Percentiles rank a stretch among this genome's conserved stretches.
Evolutionary conservation across 345 rosid species (phyloP).

Genomic region (Acer negundo): DNA sequence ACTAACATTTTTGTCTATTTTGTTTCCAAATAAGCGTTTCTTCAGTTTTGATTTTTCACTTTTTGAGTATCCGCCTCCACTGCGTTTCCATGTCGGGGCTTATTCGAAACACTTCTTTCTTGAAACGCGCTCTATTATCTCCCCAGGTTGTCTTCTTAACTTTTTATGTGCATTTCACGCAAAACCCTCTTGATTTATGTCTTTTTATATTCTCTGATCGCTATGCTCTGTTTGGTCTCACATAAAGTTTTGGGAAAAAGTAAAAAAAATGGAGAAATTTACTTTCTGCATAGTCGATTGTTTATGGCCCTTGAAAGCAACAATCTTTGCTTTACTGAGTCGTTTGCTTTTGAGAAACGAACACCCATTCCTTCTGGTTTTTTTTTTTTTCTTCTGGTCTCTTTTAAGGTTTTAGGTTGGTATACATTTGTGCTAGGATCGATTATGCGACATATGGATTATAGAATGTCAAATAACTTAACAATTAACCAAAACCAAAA

Average conservation of each 20-base stretch:
- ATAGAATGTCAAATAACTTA: background rate
- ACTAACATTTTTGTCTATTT: constrained; percentile 3
- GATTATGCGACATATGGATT: background rate
- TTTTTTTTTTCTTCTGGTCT: background rate
- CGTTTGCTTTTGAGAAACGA: background rate
- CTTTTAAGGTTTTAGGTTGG: constrained; percentile 2
- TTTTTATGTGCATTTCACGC: background rate
- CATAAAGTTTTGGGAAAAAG: background rate
- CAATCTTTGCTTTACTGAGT: background rate
- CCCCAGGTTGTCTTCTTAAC: constrained; percentile 41
- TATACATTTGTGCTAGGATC: background rate
- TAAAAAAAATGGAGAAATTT: too few species aligned
- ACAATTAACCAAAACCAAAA: background rate
- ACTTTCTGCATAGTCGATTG: background rate
- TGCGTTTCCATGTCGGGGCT: constrained; percentile 56
- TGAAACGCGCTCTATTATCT: constrained; percentile 38
- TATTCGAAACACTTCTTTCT: constrained; percentile 47
- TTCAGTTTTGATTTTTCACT: background rate
- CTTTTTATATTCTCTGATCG: background rate
- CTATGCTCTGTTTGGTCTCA: background rate
- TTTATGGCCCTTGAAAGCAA: background rate
- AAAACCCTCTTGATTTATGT: background rate
- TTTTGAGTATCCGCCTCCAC: background rate
- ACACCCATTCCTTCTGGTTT: background rate
- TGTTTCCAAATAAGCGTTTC: background rate